These are phyloP conservation scores for Cystobasidium pallidum DNA, from an alignment of 1,284 basidiomycete species.

Conservation along the genomic window DNA sequence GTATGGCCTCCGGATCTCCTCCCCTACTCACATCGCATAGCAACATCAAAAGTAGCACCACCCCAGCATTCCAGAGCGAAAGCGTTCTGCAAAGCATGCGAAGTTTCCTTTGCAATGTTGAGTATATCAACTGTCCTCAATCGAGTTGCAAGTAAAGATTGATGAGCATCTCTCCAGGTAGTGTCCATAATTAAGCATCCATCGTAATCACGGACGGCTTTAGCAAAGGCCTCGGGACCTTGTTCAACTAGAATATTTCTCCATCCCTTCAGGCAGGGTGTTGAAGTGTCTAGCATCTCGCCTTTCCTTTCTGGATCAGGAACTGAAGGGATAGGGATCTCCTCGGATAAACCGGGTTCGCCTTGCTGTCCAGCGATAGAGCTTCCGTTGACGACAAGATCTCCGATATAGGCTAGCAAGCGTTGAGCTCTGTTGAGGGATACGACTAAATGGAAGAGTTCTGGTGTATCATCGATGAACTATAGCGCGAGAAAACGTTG, in stretches of 20 bases:
- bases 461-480: conserved; percentile 99
- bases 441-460: conserved; percentile 96
- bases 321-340: conserved; percentile 82
- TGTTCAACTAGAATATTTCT: conserved; percentile 98
- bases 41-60: conserved; percentile 98
- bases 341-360: conserved; percentile 91
- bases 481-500: conserved; percentile 55
- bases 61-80: conserved; percentile 99
- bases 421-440: conserved; percentile 99
- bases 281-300: conserved; percentile 75
- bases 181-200: conserved; percentile 77
- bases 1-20: no score
- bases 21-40: conserved; percentile 99
- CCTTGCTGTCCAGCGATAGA: conserved; percentile 85
- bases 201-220: conserved; percentile 94
- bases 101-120: conserved; percentile 98
- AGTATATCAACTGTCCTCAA: conserved; percentile 96
- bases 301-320: conserved; percentile 74
- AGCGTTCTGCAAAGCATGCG: conserved; percentile 89
- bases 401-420: conserved; percentile 92
- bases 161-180: conserved; percentile 99
- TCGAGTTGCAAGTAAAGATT: conserved; percentile 94
- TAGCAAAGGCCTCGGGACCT: conserved; percentile 97
- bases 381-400: conserved; percentile 96
- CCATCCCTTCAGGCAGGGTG: conserved; percentile 90